phyloP scores from a whole-genome alignment of 768 basidiomycete species.

The Termitomyces bulborhizus region DNA sequence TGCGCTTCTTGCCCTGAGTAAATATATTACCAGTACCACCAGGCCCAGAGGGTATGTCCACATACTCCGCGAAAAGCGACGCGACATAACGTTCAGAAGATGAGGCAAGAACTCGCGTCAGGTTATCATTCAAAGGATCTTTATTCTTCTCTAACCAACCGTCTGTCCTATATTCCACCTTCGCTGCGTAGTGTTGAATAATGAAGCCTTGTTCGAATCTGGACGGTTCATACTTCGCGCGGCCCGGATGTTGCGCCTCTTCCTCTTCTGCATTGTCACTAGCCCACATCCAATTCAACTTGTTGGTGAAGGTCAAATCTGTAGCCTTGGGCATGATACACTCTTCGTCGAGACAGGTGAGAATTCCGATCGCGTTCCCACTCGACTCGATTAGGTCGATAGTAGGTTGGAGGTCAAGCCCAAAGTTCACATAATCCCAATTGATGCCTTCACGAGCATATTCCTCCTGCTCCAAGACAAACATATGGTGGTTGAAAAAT shows the following conservation, averaged over 20 bases:
- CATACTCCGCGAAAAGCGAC: conserved; percentile 77
- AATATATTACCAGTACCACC: conserved; percentile 32
- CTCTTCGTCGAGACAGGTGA: conserved; percentile 93
- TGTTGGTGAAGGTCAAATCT: conserved; percentile 91
- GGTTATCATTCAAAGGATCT: conserved; percentile 94
- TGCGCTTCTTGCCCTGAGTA: conserved; percentile 59
- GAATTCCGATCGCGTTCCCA: conserved; percentile 76
- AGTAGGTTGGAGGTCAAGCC: conserved; percentile 93
- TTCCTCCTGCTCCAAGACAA: conserved; percentile 98
- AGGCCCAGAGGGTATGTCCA: conserved; percentile 34
- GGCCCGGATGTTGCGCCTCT: conserved; percentile 62
- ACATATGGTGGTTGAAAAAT: conserved; percentile 99
- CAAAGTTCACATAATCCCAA: conserved; percentile 98
- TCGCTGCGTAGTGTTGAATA: conserved; percentile 93
- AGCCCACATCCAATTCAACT: conserved; percentile 78
- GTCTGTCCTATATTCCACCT: conserved; percentile 92
- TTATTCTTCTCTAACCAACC: conserved; percentile 99
- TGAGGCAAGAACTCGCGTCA: conserved; percentile 79
- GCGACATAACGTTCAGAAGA: conserved; percentile 83
- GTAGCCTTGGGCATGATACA: conserved; percentile 99
- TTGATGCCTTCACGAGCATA: conserved; percentile 94
- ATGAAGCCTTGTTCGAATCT: conserved; percentile 94
- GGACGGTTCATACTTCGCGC: conserved; percentile 77
- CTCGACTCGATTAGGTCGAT: conserved; percentile 95
- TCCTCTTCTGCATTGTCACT: conserved; percentile 37